A percentile compares a stretch with the other conserved stretches of the same genome.
Evolutionary conservation across 768 basidiomycete species (phyloP).

Genomic region (Macrocybe gigantea): DNA sequence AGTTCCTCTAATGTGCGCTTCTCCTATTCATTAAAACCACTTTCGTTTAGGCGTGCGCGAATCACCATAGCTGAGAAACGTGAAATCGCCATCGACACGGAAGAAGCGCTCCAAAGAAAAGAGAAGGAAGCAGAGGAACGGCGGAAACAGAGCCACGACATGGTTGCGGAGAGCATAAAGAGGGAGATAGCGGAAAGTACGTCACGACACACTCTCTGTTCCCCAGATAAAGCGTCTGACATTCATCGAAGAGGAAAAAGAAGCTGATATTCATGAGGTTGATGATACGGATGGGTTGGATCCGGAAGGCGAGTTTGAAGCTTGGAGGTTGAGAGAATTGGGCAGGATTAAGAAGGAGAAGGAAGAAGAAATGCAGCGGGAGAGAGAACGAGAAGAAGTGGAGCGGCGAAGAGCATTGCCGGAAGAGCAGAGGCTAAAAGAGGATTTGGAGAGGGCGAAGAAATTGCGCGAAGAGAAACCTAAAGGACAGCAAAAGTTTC

Average conservation of each 20-base stretch:
- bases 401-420: slow-evolving; percentile 89
- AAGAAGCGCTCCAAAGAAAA: slow-evolving; percentile 64
- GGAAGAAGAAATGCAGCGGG: slow-evolving; percentile 75
- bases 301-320: slow-evolving; percentile 87
- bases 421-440: slow-evolving; percentile 86
- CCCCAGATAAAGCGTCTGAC: too few relatives aligned
- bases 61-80: slow-evolving; percentile 69
- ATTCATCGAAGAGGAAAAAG: slow-evolving; percentile 70
- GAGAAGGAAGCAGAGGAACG: slow-evolving; percentile 78
- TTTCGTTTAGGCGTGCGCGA: slow-evolving; percentile 56
- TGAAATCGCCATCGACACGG: slow-evolving; percentile 61
- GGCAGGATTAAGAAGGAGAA: slow-evolving; percentile 92
- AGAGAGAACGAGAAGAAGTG: slow-evolving; percentile 85
- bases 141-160: slow-evolving; percentile 80
- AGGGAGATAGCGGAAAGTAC: slow-evolving; percentile 89
- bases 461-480: slow-evolving; percentile 83
- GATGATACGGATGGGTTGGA: slow-evolving; percentile 96
- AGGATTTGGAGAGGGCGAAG: slow-evolving; percentile 85
- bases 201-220: slow-evolving; percentile 14
- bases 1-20: not conserved
- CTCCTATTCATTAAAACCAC: slow-evolving; percentile 4
- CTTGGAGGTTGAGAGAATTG: slow-evolving; percentile 92
- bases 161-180: slow-evolving; percentile 92
- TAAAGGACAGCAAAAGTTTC: slow-evolving; percentile 85
- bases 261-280: slow-evolving; percentile 76